Evolutionary conservation across 306 rosid species (phyloP), one percentile per base, ranked within the genome.

Genomic region (Chamaecrista fasciculata): DNA sequence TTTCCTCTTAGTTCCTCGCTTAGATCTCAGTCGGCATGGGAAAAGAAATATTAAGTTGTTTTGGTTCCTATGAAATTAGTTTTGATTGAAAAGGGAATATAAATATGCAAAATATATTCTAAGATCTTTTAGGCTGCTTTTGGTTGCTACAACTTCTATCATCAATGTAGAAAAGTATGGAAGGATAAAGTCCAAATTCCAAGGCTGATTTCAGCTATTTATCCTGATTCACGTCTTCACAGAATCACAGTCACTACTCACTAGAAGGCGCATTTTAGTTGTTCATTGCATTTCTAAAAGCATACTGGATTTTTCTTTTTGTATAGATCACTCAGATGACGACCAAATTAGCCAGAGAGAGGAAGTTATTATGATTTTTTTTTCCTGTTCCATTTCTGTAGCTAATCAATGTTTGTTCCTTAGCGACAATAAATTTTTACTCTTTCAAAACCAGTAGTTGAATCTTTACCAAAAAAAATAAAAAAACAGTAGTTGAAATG

Each of bases 1-100:
- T 65, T 23, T 59, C 36, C 25, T 21, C 61, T 57, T 40, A 49
- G 46, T 9, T 28, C 64, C 43, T 75, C 57, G 29, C 66, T 72
- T 58, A 46, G 42, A 18, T 78, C 46, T 49, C 55, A 66, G 50
- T 29, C 62, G 33, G 71, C n/a, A n/a, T 2, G 20, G 46, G 43
- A 71, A 48, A 65, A 33, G 11, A 43, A 44, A 25, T 53, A 15
- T 44, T 16, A n/a, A 40, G 34, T n/a, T 57, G 31, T 23, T 75
- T 15, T 70, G n/a, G 24, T 64, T n/a, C 31, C 39, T 66, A 23
- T 37, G 28, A 62, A 25, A 20, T 60, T 33, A 63, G 33, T 52
- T 47, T 24, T 67, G 28, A 36, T 53, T 48, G 50, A 25, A 29
- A 40, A 37, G 76, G 39, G 37, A 68, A 40, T 52, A 57, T 42